Conservation (phyloP, 2,329 filamentous ascomycete genomes). For the Xylariaceae sp. region DNA sequence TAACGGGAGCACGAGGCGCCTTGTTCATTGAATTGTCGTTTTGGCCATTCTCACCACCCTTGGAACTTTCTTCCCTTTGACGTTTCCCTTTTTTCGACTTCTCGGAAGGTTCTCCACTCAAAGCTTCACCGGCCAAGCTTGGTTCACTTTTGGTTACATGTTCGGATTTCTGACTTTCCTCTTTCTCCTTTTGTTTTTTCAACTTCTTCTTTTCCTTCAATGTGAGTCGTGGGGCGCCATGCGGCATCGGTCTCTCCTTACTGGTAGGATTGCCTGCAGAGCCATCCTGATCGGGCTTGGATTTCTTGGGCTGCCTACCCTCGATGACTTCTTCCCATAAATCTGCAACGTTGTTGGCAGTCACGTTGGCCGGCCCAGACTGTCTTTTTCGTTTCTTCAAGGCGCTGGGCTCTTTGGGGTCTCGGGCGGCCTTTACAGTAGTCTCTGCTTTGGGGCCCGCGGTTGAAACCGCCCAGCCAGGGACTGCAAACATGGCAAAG, state of each 20-base stretch:
- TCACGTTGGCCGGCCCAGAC: constrained; percentile 45
- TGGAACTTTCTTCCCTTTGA: constrained; percentile 29
- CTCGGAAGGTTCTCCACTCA: constrained; percentile 25
- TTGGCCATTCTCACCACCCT: constrained; percentile 18
- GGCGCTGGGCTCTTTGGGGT: constrained; percentile 21
- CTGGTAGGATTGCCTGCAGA: constrained; percentile 17
- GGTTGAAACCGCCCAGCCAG: constrained; percentile 81
- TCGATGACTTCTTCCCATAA: constrained; percentile 78
- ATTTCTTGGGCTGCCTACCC: constrained; percentile 44
- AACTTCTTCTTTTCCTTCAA: constrained; percentile 29
- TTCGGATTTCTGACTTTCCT: constrained; percentile 10
- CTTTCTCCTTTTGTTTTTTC: constrained; percentile 24
- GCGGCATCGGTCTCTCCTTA: constrained; percentile 23
- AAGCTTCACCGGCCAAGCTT: constrained; percentile 1
- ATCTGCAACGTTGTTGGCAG: constrained; percentile 64
- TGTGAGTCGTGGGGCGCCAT: constrained; percentile 19
- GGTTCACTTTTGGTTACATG: constrained; percentile 12
- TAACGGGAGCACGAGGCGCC: constrained; percentile 28
- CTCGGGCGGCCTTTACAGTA: constrained; percentile 29
- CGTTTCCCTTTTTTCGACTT: constrained; percentile 33
- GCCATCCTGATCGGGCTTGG: constrained; percentile 20
- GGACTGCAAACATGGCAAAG: constrained; percentile 52
- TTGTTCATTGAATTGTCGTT: constrained; percentile 9
- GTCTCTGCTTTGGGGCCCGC: constrained; percentile 66
- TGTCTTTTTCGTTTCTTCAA: constrained; percentile 54